Evolutionary conservation across 2,329 filamentous ascomycete species (phyloP), one percentile per base, ranked within the genome.

Genomic region (Periconia digitata): DNA sequence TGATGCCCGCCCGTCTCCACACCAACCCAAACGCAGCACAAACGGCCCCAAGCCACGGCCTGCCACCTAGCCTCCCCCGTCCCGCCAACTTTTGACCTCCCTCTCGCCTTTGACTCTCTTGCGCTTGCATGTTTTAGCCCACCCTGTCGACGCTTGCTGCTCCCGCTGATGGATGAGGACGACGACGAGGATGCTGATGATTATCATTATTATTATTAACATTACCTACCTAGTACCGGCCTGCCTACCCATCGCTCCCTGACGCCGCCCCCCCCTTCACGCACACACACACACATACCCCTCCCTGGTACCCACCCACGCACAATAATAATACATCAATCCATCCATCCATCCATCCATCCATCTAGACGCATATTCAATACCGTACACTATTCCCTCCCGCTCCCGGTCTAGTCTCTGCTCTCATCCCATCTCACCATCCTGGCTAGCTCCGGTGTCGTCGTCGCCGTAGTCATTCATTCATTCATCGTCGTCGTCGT

Each of bases 401-500:
- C 43, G 44, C 43, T 15, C 27, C 35, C 29, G 32, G 32, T 12
- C 40, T 43, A 48, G 46, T 45, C 51, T 37, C 42, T 44, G n/a
- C 23, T 29, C 40, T 20, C 16, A 22, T n/a, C 32, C 40, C 43
- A 45, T 40, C 44, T 51, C 20, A 47, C 41, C 29, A 36, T 17
- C 38, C 18, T n/a, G 40, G 41, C 49, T 53, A 51, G 51, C 37
- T 23, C 36, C 21, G 21, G 2, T 29, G 21, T 15, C 20, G 42
- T 17, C 44, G 40, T 56, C 44, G 49, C 46, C 23, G 34, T 34
- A 43, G 35, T 23, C 21, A n/a, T n/a, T n/a, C n/a, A n/a, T n/a
- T n/a, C n/a, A n/a, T n/a, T n/a, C n/a, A 20, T 20, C 21, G 38
- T 22, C 4, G 16, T 22, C 20, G 53, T 58, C 36, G 42, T 52